A percentile compares a stretch with the other conserved stretches of the same genome.
phyloP scores from a whole-genome alignment of 345 rosid genomes.

The Carallia pectinifolia region DNA sequence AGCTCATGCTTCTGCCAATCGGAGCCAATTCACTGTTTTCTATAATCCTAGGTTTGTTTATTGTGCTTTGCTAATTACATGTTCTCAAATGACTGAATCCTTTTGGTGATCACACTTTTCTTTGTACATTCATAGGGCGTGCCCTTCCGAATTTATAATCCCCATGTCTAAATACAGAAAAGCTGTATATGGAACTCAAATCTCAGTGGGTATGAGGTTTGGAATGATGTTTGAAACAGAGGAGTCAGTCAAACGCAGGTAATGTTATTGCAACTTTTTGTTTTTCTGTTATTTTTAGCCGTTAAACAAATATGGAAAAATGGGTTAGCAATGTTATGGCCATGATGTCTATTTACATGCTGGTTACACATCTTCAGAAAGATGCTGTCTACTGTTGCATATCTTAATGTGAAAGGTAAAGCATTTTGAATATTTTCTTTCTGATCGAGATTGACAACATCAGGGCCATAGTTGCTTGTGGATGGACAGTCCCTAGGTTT shows the following conservation, averaged over 20 bases:
- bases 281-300: not conserved
- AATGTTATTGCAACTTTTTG: constrained; percentile 7
- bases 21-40: constrained; percentile 83
- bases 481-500: not conserved
- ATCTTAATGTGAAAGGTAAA: not conserved
- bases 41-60: constrained; percentile 86
- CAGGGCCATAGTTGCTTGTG: not conserved
- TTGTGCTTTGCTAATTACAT: not conserved
- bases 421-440: not conserved
- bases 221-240: constrained; percentile 99
- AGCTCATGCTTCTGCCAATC: constrained; percentile 86
- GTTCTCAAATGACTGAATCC: not conserved
- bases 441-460: not conserved
- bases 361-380: no score
- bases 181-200: constrained; percentile 79
- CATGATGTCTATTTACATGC: no score
- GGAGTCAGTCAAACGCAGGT: constrained; percentile 94
- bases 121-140: constrained; percentile 26
- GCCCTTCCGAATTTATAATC: constrained; percentile 95
- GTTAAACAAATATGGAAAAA: not conserved
- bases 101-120: not conserved
- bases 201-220: constrained; percentile 94
- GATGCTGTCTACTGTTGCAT: not conserved
- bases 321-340: not conserved
- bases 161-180: constrained; percentile 76